Conservation (phyloP, 75 land plant genomes). For the Picea glauca region DNA sequence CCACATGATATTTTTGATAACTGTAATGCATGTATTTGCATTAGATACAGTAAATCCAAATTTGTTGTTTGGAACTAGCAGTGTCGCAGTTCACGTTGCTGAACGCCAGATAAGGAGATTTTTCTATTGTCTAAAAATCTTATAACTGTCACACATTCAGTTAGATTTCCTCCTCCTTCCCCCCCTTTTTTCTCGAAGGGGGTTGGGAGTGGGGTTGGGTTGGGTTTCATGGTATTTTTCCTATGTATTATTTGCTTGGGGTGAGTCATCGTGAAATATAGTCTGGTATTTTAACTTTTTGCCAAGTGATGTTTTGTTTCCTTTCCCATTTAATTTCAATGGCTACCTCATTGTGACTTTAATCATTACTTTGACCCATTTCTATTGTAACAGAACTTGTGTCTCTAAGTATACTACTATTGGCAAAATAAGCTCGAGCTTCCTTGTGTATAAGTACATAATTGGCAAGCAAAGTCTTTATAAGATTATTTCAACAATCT, state of each 20-base stretch:
- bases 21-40: slow-evolving; percentile 7
- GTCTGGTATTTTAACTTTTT: neutral
- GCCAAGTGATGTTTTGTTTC: neutral
- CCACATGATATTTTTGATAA: neutral
- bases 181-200: too few species aligned
- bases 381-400: neutral
- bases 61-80: neutral
- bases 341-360: neutral
- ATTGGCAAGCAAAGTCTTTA: too few species aligned
- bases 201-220: neutral
- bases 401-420: too few species aligned
- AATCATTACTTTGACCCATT: neutral
- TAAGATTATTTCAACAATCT: too few species aligned
- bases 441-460: too few species aligned
- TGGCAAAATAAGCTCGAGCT: too few species aligned
- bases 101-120: neutral
- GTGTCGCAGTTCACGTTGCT: neutral
- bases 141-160: neutral
- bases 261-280: neutral
- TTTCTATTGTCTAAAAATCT: neutral
- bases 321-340: too few species aligned
- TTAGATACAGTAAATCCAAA: neutral
- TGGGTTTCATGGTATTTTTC: neutral
- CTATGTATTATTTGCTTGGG: neutral
- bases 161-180: neutral